Evolutionary conservation across 257 asterid species (phyloP), one percentile per base, ranked within the genome.

Genomic region (Leonotis leonurus): DNA sequence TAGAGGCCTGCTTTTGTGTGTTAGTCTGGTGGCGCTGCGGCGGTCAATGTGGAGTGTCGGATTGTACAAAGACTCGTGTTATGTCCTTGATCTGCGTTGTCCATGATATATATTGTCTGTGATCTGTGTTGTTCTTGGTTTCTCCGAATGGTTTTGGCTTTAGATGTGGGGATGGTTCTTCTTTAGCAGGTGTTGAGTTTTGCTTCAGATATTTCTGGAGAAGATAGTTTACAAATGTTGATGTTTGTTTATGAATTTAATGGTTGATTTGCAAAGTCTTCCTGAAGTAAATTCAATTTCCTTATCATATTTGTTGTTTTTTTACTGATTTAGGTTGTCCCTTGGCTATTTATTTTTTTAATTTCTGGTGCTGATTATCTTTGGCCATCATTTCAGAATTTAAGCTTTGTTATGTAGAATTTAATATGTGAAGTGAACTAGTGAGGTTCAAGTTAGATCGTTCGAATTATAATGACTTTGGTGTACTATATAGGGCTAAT

Each of bases 221-320:
- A 21, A 45, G 13, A 18, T 27, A 6, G n/a, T 50, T n/a, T 35
- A 44, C 36, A 3, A 8, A 18, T 7, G 1, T 29, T 51, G 8
- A 3, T 25, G 64, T 43, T 26, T 16, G 32, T 50, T 44, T 41
- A 40, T 65, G 67, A 60, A 60, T 55, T 70, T 24, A 67, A 35
- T 61, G 13, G 41, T n/a, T 56, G 77, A 67, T 48, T 65, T 48
- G 59, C 40, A 40, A 18, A 44, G 44, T 56, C 51, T 11, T 55
- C 26, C 12, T 73, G 46, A 54, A 56, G 29, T 18, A 49, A 43
- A 27, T 14, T 67, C 13, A 18, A 68, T 63, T 24, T 17, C n/a
- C 6, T 56, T 13, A 21, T 14, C 22, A 26, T 41, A 40, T 54
- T 18, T 2, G 48, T 33, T 70, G 35, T n/a, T n/a, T n/a, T n/a